Percentiles rank a stretch among this genome's conserved stretches.
These are phyloP conservation scores for Chaetothyriales sp. DNA, from an alignment of 2,329 filamentous ascomycete genomes.

Conservation along the genomic window DNA sequence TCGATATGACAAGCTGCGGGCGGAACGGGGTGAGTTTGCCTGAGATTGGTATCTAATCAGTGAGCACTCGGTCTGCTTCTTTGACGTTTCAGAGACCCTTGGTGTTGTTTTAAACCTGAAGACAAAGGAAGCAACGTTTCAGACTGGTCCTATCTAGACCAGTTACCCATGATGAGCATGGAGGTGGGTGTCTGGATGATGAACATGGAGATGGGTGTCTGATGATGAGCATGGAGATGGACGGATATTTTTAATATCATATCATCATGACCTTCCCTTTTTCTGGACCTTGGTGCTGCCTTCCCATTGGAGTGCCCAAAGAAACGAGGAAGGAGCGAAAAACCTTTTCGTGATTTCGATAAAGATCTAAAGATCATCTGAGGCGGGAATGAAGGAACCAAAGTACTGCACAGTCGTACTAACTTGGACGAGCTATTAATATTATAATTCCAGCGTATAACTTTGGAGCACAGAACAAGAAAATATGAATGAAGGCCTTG, in stretches of 20 bases:
- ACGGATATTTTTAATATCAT: too few species aligned
- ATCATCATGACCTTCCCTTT: background rate
- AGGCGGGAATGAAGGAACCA: background rate
- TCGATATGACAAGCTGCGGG: conserved; percentile 28
- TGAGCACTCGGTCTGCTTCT: background rate
- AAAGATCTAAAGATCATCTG: background rate
- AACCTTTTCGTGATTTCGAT: background rate
- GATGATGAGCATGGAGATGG: background rate
- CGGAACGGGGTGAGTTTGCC: conserved; percentile 10
- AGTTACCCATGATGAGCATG: background rate
- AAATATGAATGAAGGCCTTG: too few species aligned
- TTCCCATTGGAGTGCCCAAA: background rate
- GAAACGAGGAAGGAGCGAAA: too few species aligned
- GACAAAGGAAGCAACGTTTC: background rate
- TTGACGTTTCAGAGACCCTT: background rate
- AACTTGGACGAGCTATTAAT: too few species aligned
- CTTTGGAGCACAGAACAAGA: too few species aligned
- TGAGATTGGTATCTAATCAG: background rate
- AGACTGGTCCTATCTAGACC: background rate
- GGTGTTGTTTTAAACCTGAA: too few species aligned
- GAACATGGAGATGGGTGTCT: too few species aligned
- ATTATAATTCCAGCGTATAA: too few species aligned
- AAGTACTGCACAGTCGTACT: too few species aligned
- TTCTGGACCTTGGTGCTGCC: background rate
- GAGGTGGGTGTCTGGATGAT: too few species aligned